Base-by-base conservation (phyloP, 495 filamentous ascomycete genomes). In the Penicillium malachiteum region DNA sequence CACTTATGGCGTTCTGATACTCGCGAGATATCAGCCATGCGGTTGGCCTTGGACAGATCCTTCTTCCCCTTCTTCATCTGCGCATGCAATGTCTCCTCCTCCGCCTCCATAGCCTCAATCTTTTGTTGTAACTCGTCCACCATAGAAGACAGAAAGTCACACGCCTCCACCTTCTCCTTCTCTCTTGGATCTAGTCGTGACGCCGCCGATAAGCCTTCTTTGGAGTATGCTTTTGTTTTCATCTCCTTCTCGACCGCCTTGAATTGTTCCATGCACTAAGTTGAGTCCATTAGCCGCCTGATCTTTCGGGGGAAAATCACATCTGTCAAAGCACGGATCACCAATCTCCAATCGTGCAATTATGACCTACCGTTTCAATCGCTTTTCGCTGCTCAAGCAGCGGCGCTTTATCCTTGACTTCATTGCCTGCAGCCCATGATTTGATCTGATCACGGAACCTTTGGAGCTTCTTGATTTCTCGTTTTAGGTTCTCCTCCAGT, bases 191-290 rank as follows among this genome's bases (percentile, higher is more conserved):
- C 94, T 41, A 97, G 80, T 70, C 96, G 92, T 44, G 91, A 87
- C 2, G 91, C 91, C 44, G 91, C 87, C 41, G 87, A 90, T 43
- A 98, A 74, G 35, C 94, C 94, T 73, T 97, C 95, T 80, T 98
- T 97, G 38, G 95, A 97, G 71, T 96, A 98, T 54, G 94, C 93
- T 74, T 98, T 98, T 45, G 94, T 98, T 78, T 98, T 98, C 93
- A 98, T 97, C 71, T 96, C 94, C 78, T 98, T 98, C 75, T 98
- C 94, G n/a, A 98, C 94, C 21, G 91, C 92, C 79, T 98, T 98
- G 84, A 98, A 98, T 64, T 89, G 90, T 75, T 98, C 94, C 94
- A 98, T 98, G 86, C 96, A 91, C 95, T 97, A 74, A 96, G 75
- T 63, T 58, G 18, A 41, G 41, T n/a, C 41, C 21, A 31, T 50